These are phyloP conservation scores for Ophiostoma australiae DNA, from an alignment of 2,329 filamentous ascomycete species.

Conservation along the genomic window DNA sequence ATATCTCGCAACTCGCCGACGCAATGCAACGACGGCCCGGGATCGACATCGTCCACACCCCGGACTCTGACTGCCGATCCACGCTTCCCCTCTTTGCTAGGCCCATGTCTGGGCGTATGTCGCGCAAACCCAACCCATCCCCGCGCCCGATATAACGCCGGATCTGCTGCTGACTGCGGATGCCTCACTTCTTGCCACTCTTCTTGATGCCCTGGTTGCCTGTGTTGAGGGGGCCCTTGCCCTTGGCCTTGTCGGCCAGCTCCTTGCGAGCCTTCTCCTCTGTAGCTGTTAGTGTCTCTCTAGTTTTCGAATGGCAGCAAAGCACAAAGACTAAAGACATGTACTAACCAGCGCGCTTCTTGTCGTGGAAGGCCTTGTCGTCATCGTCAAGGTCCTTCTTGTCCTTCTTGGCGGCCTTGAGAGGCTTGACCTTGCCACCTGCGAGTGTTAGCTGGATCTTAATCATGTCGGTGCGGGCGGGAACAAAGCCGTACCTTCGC, in stretches of 20 bases:
- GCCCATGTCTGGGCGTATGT: neutral
- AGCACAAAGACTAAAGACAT: no score
- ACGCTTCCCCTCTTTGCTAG: slow-evolving; percentile 7
- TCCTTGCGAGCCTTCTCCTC: slow-evolving; percentile 85
- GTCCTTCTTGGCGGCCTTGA: slow-evolving; percentile 85
- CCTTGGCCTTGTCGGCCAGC: slow-evolving; percentile 71
- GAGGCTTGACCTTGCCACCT: slow-evolving; percentile 79
- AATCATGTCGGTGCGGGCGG: slow-evolving; percentile 10
- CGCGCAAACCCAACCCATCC: neutral
- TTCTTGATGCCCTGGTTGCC: slow-evolving; percentile 93
- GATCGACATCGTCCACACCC: slow-evolving; percentile 1
- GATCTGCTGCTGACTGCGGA: neutral
- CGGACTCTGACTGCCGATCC: slow-evolving; percentile 3
- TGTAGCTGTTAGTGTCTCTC: slow-evolving; percentile 32
- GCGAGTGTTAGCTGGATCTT: slow-evolving; percentile 21
- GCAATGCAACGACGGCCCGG: slow-evolving; percentile 11
- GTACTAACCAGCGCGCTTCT: slow-evolving; percentile 72
- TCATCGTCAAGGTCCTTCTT: slow-evolving; percentile 81
- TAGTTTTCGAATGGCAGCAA: neutral
- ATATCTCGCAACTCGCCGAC: neutral
- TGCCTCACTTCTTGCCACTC: slow-evolving; percentile 76
- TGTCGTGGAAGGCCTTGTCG: slow-evolving; percentile 74
- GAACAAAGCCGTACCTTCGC: slow-evolving; percentile 50
- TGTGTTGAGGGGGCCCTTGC: slow-evolving; percentile 83
- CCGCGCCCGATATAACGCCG: slow-evolving; percentile 11